These are phyloP conservation scores for Geranium brycei DNA, from an alignment of 345 rosid species.

Conservation along the genomic window DNA sequence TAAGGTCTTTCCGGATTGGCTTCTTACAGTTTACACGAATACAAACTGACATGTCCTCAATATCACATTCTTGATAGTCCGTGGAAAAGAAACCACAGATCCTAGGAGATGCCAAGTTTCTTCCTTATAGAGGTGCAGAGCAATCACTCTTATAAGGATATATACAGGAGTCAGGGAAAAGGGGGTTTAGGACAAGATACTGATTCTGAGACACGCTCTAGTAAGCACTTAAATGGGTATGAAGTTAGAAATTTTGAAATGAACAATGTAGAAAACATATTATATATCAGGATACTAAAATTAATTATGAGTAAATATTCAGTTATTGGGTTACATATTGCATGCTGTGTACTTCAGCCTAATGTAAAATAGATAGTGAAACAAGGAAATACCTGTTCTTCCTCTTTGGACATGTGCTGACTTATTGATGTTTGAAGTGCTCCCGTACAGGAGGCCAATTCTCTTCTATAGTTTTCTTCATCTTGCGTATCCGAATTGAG, in stretches of 20 bases:
- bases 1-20: neutral
- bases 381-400: conserved; percentile 48
- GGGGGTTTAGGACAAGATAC: neutral
- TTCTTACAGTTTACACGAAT: neutral
- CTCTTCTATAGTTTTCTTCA: conserved; percentile 50
- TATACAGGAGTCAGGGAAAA: neutral
- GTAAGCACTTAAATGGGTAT: neutral
- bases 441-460: conserved; percentile 67
- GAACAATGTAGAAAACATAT: neutral
- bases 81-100: neutral
- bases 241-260: too few species aligned
- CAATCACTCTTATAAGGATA: neutral
- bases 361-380: neutral
- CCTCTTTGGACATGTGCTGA: conserved; percentile 95
- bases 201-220: neutral
- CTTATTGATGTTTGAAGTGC: conserved; percentile 74
- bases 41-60: neutral
- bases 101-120: neutral
- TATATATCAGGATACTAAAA: neutral
- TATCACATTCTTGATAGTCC: neutral
- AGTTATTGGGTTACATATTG: too few species aligned
- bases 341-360: neutral
- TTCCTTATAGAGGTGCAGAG: neutral
- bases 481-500: conserved; percentile 43
- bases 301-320: neutral